Conservation (phyloP, 1,284 basidiomycete genomes). For the Pascua guehoae region DNA sequence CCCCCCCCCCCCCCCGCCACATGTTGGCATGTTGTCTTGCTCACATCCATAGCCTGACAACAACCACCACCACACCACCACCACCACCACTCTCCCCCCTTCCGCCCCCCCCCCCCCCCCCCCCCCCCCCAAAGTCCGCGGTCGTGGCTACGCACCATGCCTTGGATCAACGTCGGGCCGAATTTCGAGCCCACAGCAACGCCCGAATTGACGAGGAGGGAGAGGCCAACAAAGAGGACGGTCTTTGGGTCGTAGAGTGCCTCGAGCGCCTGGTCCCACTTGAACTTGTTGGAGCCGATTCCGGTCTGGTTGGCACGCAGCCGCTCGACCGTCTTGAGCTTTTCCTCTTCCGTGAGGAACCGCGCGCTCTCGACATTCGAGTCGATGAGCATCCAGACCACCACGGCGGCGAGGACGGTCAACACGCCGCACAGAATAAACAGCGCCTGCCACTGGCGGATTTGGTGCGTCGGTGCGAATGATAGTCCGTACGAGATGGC, state of each 20-base stretch:
- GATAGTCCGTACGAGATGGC: constrained; percentile 25
- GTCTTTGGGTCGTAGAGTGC: constrained; percentile 24
- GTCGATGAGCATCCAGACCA: constrained; percentile 50
- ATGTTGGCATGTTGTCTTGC: too few species aligned
- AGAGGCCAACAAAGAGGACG: constrained; percentile 25
- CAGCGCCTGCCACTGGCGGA: constrained; percentile 47
- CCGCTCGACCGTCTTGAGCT: constrained; percentile 43
- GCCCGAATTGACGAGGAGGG: constrained; percentile 44
- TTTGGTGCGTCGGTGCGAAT: constrained; percentile 11
- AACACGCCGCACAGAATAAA: constrained; percentile 66
- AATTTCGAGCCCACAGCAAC: constrained; percentile 1
- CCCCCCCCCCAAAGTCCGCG: too few species aligned
- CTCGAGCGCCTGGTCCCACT: constrained; percentile 25
- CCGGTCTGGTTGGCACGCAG: constrained; percentile 33
- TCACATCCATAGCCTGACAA: too few species aligned
- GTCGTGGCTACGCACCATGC: constrained; percentile 1
- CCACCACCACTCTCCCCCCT: too few species aligned
- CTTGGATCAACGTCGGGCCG: constrained; percentile 3
- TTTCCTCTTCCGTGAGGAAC: constrained; percentile 46
- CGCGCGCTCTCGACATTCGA: constrained; percentile 35
- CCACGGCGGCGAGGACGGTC: constrained; percentile 57
- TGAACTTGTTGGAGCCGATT: constrained; percentile 21
- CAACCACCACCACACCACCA: too few species aligned
- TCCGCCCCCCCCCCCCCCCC: too few species aligned
- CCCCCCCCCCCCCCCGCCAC: too few species aligned